Evolutionary conservation across 2,329 filamentous ascomycete species (phyloP).

Genomic region (Aspergillus vadensis): DNA sequence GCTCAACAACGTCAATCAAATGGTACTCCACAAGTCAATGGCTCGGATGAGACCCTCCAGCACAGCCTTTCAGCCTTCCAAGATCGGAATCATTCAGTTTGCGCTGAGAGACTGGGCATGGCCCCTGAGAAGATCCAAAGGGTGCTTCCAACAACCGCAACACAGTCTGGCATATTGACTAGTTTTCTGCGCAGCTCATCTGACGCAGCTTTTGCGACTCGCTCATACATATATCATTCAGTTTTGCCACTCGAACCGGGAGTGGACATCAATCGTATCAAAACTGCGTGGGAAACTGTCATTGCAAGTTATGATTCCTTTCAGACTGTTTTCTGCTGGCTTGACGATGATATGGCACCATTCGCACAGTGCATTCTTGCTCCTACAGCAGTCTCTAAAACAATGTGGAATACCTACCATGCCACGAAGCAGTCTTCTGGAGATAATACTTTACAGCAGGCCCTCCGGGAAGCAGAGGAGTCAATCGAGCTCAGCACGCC

Average conservation of each 20-base stretch:
- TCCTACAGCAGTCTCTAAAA: conserved; percentile 11
- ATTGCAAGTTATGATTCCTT: conserved; percentile 35
- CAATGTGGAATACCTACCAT: conserved; percentile 21
- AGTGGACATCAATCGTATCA: conserved; percentile 27
- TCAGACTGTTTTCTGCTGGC: conserved; percentile 34
- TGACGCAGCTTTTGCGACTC: conserved; percentile 15
- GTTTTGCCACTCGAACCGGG: conserved; percentile 27
- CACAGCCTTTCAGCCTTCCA: conserved; percentile 22
- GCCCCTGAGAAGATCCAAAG: conserved; percentile 25
- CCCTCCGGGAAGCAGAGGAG: conserved; percentile 23
- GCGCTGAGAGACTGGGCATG: conserved; percentile 23
- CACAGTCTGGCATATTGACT: conserved; percentile 39
- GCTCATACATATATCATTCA: conserved; percentile 38
- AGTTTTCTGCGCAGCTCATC: conserved; percentile 33
- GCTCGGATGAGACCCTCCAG: not conserved
- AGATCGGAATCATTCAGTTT: conserved; percentile 18
- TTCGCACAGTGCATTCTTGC: conserved; percentile 39
- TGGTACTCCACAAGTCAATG: not conserved
- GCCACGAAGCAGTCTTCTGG: conserved; percentile 14
- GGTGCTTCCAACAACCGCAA: conserved; percentile 37
- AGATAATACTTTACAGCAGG: conserved; percentile 23
- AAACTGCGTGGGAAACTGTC: conserved; percentile 28
- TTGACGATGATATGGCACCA: conserved; percentile 37
- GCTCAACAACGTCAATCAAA: conserved; percentile 5
- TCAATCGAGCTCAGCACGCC: conserved; percentile 21